Evolutionary conservation across 1,139 yeast species (phyloP).

Genomic region (Yamadazyma diddensiae): DNA sequence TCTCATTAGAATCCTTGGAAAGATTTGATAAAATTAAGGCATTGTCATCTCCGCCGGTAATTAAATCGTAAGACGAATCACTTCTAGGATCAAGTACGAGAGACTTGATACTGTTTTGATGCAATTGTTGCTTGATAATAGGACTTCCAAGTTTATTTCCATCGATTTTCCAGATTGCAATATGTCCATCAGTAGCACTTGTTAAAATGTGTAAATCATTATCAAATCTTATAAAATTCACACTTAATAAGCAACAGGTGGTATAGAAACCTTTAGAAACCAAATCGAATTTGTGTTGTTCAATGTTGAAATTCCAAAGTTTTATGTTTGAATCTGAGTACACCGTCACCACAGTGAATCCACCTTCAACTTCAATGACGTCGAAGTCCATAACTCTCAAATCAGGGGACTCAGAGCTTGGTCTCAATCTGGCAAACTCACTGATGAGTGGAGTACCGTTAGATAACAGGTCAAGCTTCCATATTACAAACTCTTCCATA

Average conservation of each 20-base stretch:
- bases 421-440: conserved; percentile 45
- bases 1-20: conserved; percentile 14
- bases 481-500: conserved; percentile 80
- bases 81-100: conserved; percentile 15
- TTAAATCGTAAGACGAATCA: conserved; percentile 28
- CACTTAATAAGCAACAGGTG: conserved; percentile 74
- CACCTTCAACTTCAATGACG: conserved; percentile 33
- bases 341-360: conserved; percentile 61
- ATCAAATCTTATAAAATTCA: conserved; percentile 39
- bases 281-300: conserved; percentile 34
- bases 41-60: conserved; percentile 94
- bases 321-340: conserved; percentile 83
- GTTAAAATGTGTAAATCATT: conserved; percentile 39
- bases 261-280: conserved; percentile 53
- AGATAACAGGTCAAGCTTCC: conserved; percentile 52
- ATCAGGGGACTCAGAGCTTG: conserved; percentile 65
- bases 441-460: conserved; percentile 40
- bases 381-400: conserved; percentile 86
- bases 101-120: conserved; percentile 82
- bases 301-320: conserved; percentile 53
- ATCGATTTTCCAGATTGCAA: conserved; percentile 54
- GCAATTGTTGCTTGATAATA: conserved; percentile 52
- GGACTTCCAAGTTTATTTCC: conserved; percentile 19
- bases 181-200: conserved; percentile 81
- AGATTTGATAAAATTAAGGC: conserved; percentile 53